Evolutionary conservation across 495 filamentous ascomycete genomes (phyloP).

Genomic region (Xylaria intraflava): DNA sequence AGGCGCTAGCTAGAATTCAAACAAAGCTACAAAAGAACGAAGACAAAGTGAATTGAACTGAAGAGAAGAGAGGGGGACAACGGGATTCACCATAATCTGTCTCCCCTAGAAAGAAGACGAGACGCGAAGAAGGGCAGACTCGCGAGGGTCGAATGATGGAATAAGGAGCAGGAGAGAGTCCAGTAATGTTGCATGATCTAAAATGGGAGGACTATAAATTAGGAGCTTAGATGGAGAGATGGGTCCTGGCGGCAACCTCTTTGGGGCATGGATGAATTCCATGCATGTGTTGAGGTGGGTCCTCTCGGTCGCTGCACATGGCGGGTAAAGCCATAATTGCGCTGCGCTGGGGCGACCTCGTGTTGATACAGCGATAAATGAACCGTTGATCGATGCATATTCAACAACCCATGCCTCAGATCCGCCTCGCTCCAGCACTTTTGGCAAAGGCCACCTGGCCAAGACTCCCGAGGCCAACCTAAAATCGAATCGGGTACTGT

Average conservation of each 20-base stretch:
- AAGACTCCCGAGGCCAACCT: not conserved
- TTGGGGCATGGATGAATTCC: too few relatives aligned
- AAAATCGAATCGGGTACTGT: too few relatives aligned
- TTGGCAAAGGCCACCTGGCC: slow-evolving; percentile 9
- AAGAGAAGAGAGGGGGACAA: not conserved
- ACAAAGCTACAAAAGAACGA: slow-evolving; percentile 19
- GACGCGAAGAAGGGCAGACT: not conserved
- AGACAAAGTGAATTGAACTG: slow-evolving; percentile 10
- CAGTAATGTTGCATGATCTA: not conserved
- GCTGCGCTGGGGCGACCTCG: too few relatives aligned
- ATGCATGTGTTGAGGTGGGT: not conserved
- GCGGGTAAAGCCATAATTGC: too few relatives aligned
- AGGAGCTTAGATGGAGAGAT: too few relatives aligned
- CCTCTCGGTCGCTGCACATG: not conserved
- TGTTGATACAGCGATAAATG: not conserved
- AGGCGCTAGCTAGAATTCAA: slow-evolving; percentile 9
- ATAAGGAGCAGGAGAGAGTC: slow-evolving; percentile 9
- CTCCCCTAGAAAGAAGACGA: not conserved
- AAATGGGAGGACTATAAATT: not conserved
- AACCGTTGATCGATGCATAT: not conserved
- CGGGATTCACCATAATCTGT: not conserved
- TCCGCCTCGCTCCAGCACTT: too few relatives aligned
- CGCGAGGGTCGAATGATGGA: slow-evolving; percentile 6
- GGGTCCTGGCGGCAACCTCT: too few relatives aligned
- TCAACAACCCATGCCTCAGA: too few relatives aligned